Evolutionary conservation across 106 monocot species (phyloP).

Genomic region (Dendrobium huoshanense): DNA sequence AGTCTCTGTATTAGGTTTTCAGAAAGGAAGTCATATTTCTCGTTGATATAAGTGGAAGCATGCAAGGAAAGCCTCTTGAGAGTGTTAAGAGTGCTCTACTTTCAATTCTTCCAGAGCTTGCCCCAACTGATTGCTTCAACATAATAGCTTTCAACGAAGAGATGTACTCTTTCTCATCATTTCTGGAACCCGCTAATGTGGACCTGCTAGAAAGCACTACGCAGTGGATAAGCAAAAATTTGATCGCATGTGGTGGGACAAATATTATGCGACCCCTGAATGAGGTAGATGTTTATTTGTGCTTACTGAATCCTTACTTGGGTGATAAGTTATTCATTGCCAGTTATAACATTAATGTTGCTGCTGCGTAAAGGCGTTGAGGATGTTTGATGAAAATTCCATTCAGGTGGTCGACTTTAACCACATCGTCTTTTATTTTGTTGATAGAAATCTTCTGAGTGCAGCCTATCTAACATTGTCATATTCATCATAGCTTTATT

Average conservation of each 20-base stretch:
- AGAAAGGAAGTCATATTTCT: slow-evolving; percentile 75
- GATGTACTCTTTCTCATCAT: slow-evolving; percentile 63
- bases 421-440: too few relatives aligned
- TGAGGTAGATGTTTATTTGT: slow-evolving; percentile 41
- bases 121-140: slow-evolving; percentile 55
- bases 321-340: neutral
- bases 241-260: slow-evolving; percentile 71
- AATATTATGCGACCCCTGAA: slow-evolving; percentile 58
- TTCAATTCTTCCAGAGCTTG: slow-evolving; percentile 52
- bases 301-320: neutral
- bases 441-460: neutral
- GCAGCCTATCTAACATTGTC: neutral
- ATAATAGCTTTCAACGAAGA: slow-evolving; percentile 83
- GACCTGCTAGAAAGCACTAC: slow-evolving; percentile 50
- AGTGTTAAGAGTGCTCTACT: slow-evolving; percentile 57
- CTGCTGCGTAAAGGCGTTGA: too few relatives aligned
- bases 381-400: too few relatives aligned
- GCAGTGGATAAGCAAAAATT: slow-evolving; percentile 61
- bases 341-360: neutral
- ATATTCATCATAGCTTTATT: neutral
- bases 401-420: too few relatives aligned
- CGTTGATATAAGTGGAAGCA: slow-evolving; percentile 92
- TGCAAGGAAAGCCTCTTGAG: slow-evolving; percentile 79
- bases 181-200: slow-evolving; percentile 47
- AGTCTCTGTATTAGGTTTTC: slow-evolving; percentile 54